These are phyloP conservation scores for Lasiodiplodia hormozganensis DNA, from an alignment of 2,329 filamentous ascomycete genomes.

Conservation along the genomic window DNA sequence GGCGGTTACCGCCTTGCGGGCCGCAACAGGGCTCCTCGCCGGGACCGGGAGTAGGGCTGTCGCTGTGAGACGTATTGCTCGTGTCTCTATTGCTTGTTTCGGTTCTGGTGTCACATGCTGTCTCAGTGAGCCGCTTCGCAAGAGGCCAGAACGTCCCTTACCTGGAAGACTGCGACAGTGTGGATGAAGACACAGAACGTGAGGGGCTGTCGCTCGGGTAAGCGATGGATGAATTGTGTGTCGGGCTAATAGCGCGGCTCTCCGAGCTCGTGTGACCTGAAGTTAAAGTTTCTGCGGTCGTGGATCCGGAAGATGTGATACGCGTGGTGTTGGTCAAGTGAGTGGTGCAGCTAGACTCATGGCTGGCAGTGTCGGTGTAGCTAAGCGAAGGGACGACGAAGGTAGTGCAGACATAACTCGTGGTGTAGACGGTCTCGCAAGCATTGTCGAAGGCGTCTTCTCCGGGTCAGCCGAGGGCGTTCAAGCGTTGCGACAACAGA, in stretches of 20 bases:
- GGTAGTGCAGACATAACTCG: not conserved
- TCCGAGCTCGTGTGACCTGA: not conserved
- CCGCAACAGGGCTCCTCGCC: not conserved
- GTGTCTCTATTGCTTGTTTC: not conserved
- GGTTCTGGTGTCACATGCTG: not conserved
- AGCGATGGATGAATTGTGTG: not conserved
- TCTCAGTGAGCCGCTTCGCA: not conserved
- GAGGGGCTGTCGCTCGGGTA: not conserved
- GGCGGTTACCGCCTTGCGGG: not conserved
- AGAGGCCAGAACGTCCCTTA: not conserved
- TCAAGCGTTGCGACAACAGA: not conserved
- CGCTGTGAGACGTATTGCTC: not conserved
- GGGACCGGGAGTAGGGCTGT: not conserved
- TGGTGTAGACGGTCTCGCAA: conserved; percentile 13
- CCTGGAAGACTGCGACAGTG: not conserved
- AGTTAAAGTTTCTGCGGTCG: not conserved
- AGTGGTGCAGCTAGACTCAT: not conserved
- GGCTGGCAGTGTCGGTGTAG: not conserved
- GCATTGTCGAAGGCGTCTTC: not conserved
- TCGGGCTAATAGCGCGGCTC: not conserved
- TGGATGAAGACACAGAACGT: not conserved
- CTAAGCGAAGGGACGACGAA: not conserved
- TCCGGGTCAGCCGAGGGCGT: not conserved
- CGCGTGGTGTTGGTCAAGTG: not conserved
- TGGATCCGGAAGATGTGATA: not conserved